Conservation (phyloP, 2,329 filamentous ascomycete species). For the Claviceps sp. region DNA sequence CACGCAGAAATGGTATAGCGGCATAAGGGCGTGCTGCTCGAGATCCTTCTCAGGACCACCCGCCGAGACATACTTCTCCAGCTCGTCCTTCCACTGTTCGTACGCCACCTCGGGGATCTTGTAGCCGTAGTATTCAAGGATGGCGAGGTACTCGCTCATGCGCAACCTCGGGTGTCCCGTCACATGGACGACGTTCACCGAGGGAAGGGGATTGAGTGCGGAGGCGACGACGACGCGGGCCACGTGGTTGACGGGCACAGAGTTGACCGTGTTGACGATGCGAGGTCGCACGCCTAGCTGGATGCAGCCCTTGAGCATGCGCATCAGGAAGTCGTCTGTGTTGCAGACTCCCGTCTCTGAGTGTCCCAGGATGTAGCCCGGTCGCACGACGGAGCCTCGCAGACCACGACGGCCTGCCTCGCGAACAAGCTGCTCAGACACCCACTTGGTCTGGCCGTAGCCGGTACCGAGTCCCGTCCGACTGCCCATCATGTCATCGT, state of each 20-base stretch:
- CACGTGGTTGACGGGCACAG: conserved; percentile 77
- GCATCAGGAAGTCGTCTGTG: conserved; percentile 82
- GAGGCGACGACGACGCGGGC: conserved; percentile 65
- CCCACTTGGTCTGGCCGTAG: conserved; percentile 90
- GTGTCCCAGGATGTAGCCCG: conserved; percentile 76
- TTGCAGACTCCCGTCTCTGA: conserved; percentile 55
- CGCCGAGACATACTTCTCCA: conserved; percentile 17
- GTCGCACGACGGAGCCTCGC: conserved; percentile 59
- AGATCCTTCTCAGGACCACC: conserved; percentile 13
- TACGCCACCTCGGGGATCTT: conserved; percentile 66
- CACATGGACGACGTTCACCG: conserved; percentile 55
- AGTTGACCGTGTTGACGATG: conserved; percentile 80
- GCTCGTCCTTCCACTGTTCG: conserved; percentile 17
- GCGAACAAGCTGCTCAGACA: conserved; percentile 50
- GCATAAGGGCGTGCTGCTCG: conserved; percentile 29
- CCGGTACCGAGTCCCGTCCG: conserved; percentile 66
- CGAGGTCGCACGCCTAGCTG: conserved; percentile 61
- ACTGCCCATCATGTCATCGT: conserved; percentile 67
- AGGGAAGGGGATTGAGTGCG: conserved; percentile 44
- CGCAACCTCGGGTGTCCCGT: conserved; percentile 47
- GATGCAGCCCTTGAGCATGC: conserved; percentile 76
- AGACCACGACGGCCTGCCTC: conserved; percentile 70
- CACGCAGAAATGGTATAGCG: conserved; percentile 55
- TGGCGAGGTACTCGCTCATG: conserved; percentile 47
- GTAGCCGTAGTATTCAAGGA: conserved; percentile 58